Percentiles rank a stretch among this genome's conserved stretches.
phyloP scores from a whole-genome alignment of 2,329 filamentous ascomycete genomes.

The Pezicula rhizophila region DNA sequence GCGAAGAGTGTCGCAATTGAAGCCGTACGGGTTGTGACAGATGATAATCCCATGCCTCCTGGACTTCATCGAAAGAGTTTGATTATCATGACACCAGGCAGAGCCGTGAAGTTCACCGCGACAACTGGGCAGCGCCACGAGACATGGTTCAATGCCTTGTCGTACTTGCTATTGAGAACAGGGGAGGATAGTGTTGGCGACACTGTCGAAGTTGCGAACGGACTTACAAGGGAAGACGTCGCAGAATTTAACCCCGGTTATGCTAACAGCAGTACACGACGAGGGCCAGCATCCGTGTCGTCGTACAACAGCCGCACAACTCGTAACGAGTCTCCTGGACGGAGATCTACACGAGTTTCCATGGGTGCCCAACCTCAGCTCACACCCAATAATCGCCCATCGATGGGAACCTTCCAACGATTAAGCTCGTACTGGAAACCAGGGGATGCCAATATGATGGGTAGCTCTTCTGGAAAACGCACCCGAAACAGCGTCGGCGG shows the following conservation, averaged over 20 bases:
- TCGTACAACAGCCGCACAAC: constrained; percentile 75
- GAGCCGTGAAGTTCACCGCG: constrained; percentile 89
- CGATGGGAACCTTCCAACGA: constrained; percentile 46
- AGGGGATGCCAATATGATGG: constrained; percentile 25
- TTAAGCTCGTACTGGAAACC: constrained; percentile 54
- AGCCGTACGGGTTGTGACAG: constrained; percentile 82
- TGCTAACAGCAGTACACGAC: constrained; percentile 42
- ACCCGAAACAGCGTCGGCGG: constrained; percentile 41
- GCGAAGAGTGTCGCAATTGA: constrained; percentile 92
- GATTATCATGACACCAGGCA: constrained; percentile 80
- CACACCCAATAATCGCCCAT: constrained; percentile 18
- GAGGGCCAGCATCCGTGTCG: constrained; percentile 60
- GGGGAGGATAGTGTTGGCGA: constrained; percentile 53
- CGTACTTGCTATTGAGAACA: constrained; percentile 80
- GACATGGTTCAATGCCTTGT: constrained; percentile 97
- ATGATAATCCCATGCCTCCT: constrained; percentile 92
- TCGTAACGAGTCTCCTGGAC: constrained; percentile 56
- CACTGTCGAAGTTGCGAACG: constrained; percentile 51
- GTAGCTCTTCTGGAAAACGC: constrained; percentile 48
- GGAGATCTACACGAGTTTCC: constrained; percentile 27
- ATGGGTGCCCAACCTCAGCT: constrained; percentile 13
- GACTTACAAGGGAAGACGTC: constrained; percentile 54
- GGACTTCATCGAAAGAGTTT: constrained; percentile 92
- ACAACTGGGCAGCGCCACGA: constrained; percentile 91
- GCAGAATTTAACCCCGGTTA: constrained; percentile 73